Evolutionary conservation across 116 monocot genomes (phyloP).

Genomic region (Dioscorea cayenensis): DNA sequence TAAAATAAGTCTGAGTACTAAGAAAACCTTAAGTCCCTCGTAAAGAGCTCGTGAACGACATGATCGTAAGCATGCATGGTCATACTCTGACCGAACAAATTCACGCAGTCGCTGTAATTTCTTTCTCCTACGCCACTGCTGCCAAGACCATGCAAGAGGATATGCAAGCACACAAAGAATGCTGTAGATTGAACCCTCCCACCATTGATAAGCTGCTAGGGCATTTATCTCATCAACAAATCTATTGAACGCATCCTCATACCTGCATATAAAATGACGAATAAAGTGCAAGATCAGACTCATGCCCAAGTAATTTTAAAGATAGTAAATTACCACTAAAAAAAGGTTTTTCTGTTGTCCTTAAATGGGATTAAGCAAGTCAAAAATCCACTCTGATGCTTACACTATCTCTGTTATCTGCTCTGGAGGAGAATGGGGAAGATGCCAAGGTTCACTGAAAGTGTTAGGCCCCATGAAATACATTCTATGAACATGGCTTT

Average conservation of each 20-base stretch:
- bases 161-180: conserved; percentile 82
- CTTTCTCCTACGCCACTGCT: conserved; percentile 94
- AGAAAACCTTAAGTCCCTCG: conserved; percentile 93
- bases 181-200: conserved; percentile 92
- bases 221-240: conserved; percentile 98
- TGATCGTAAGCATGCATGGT: conserved; percentile 94
- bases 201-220: conserved; percentile 93
- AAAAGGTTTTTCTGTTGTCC: no score
- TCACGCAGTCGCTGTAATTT: conserved; percentile 89
- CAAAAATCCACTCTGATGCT: conserved; percentile 9
- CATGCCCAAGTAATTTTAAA: not conserved
- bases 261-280: conserved; percentile 28
- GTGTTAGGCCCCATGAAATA: conserved; percentile 98
- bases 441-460: conserved; percentile 99
- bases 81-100: conserved; percentile 98
- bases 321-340: not conserved
- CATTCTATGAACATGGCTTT: conserved; percentile 92
- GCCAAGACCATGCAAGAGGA: conserved; percentile 98
- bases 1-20: not conserved
- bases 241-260: conserved; percentile 96
- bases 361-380: not conserved
- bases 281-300: not conserved
- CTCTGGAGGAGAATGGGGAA: conserved; percentile 87
- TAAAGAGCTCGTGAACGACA: conserved; percentile 98
- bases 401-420: conserved; percentile 93